phyloP scores from a whole-genome alignment of 2,329 filamentous ascomycete genomes.

The Colletotrichum sp. region DNA sequence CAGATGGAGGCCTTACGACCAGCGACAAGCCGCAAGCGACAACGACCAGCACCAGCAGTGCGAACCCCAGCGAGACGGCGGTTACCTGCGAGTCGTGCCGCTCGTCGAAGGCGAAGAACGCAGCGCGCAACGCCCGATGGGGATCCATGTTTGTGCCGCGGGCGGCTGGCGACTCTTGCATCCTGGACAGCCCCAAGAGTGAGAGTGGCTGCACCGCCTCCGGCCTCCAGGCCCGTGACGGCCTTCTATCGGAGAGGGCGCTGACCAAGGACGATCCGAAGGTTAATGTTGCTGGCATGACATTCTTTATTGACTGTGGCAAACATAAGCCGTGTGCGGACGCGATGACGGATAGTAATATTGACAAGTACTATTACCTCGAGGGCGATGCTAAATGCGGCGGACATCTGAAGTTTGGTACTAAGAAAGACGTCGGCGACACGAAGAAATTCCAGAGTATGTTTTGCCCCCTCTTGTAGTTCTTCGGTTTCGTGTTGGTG shows the following conservation, averaged over 20 bases:
- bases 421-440: neutral
- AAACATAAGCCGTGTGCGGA: neutral
- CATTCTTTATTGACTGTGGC: neutral
- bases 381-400: neutral
- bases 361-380: neutral
- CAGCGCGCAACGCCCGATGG: neutral
- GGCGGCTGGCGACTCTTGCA: neutral
- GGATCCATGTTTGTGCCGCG: neutral
- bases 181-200: neutral
- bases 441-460: neutral
- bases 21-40: neutral
- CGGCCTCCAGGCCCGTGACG: neutral
- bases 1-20: neutral
- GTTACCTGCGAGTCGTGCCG: neutral
- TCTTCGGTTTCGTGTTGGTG: neutral
- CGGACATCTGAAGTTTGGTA: neutral
- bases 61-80: neutral
- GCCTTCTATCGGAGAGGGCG: neutral
- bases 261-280: neutral
- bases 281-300: neutral
- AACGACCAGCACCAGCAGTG: neutral
- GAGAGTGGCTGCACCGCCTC: neutral
- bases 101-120: neutral
- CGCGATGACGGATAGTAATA: neutral
- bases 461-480: neutral